Evolutionary conservation across 2,329 filamentous ascomycete species (phyloP).

Genomic region (Neonectria faginata): DNA sequence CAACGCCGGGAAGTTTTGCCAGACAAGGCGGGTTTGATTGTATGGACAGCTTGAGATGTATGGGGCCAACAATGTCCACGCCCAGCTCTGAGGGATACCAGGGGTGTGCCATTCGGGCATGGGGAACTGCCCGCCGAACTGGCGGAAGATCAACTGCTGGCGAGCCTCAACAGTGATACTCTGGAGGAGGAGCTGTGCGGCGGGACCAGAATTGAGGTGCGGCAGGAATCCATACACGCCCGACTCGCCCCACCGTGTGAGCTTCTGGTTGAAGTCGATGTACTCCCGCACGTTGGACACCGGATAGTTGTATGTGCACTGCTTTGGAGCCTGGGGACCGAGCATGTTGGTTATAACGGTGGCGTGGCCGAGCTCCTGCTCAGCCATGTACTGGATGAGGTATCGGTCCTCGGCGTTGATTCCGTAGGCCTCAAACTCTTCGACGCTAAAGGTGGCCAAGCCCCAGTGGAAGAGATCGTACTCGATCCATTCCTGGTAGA

Average conservation of each 20-base stretch:
- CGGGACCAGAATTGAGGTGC: conserved; percentile 81
- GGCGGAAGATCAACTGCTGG: conserved; percentile 87
- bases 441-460: conserved; percentile 73
- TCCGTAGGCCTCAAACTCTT: conserved; percentile 77
- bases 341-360: conserved; percentile 84
- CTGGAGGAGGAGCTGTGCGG: conserved; percentile 78
- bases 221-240: conserved; percentile 85
- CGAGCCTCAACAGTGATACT: conserved; percentile 83
- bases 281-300: conserved; percentile 80
- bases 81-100: conserved; percentile 85
- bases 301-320: conserved; percentile 87
- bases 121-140: conserved; percentile 82
- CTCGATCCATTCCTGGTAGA: conserved; percentile 89
- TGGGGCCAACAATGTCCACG: conserved; percentile 83
- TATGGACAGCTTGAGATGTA: conserved; percentile 82
- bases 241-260: conserved; percentile 84
- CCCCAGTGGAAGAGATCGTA: conserved; percentile 85
- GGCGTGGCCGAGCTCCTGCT: conserved; percentile 82
- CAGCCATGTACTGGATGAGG: conserved; percentile 80
- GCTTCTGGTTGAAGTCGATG: conserved; percentile 85
- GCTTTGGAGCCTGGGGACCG: conserved; percentile 74
- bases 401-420: conserved; percentile 76
- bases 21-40: conserved; percentile 79
- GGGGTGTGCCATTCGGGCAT: conserved; percentile 87
- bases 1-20: conserved; percentile 86